phyloP scores from a whole-genome alignment of 768 basidiomycete species.

The Lepiota subincarnata region DNA sequence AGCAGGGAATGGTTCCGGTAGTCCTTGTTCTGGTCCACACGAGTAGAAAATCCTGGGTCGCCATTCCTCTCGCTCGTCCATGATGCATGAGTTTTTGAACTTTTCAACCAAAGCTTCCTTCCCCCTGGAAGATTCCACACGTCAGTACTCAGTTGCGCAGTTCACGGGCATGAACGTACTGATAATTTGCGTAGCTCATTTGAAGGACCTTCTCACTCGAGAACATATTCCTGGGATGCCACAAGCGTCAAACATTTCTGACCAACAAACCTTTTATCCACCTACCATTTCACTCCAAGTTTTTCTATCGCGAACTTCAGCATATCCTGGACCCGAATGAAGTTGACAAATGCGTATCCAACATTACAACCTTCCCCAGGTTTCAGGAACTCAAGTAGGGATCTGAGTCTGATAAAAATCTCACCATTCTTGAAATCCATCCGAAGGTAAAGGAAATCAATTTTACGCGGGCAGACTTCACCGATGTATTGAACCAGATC shows the following conservation, averaged over 20 bases:
- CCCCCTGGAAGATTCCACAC: slow-evolving; percentile 44
- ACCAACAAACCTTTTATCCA: neutral
- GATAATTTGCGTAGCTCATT: slow-evolving; percentile 91
- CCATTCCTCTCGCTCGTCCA: slow-evolving; percentile 83
- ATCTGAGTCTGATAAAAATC: slow-evolving; percentile 15
- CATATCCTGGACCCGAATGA: slow-evolving; percentile 74
- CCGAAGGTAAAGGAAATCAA: slow-evolving; percentile 84
- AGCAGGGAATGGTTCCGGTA: slow-evolving; percentile 76
- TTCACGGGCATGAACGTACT: slow-evolving; percentile 47
- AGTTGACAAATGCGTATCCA: slow-evolving; percentile 88
- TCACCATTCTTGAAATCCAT: slow-evolving; percentile 83
- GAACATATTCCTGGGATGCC: slow-evolving; percentile 73
- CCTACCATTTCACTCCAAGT: slow-evolving; percentile 79
- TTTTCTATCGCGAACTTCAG: slow-evolving; percentile 68
- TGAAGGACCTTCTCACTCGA: slow-evolving; percentile 87
- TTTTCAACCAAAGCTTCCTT: slow-evolving; percentile 89
- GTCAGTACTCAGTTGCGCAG: neutral
- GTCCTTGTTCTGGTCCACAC: slow-evolving; percentile 66
- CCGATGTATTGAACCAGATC: slow-evolving; percentile 66
- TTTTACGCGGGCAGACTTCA: slow-evolving; percentile 67
- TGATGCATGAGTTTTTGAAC: slow-evolving; percentile 87
- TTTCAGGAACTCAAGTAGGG: neutral
- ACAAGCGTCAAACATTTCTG: neutral
- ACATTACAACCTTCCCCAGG: slow-evolving; percentile 64
- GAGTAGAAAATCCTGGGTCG: slow-evolving; percentile 84